A percentile compares a stretch with the other conserved stretches of the same genome.
Conservation (phyloP, 176 grass and related monocot species). For the Rhynchospora pubera region DNA sequence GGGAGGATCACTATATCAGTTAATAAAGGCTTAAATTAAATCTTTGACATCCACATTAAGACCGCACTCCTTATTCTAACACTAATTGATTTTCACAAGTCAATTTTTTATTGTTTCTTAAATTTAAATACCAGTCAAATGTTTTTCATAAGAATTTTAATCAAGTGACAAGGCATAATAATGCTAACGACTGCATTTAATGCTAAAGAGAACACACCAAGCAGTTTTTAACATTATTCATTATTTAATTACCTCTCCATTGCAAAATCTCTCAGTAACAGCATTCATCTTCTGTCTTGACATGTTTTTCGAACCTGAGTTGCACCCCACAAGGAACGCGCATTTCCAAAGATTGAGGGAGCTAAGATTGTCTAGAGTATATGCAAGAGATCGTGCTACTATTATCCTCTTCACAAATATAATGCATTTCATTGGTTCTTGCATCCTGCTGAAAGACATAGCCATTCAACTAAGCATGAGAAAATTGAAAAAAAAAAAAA, state of each 20-base stretch:
- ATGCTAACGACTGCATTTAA: neutral
- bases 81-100: neutral
- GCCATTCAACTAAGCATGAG: slow-evolving; percentile 16
- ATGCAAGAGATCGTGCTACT: slow-evolving; percentile 55
- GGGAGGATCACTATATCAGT: neutral
- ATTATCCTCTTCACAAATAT: slow-evolving; percentile 92
- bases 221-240: slow-evolving; percentile 13
- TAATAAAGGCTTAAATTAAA: neutral
- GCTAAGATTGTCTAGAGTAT: slow-evolving; percentile 56
- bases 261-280: slow-evolving; percentile 79
- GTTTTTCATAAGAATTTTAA: neutral
- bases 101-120: neutral
- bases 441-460: slow-evolving; percentile 47
- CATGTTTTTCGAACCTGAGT: slow-evolving; percentile 66
- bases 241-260: slow-evolving; percentile 54
- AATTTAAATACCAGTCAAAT: neutral
- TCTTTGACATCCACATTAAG: neutral
- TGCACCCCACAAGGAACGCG: slow-evolving; percentile 74
- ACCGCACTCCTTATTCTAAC: neutral
- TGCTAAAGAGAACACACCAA: slow-evolving; percentile 1
- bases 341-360: slow-evolving; percentile 82
- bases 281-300: slow-evolving; percentile 70
- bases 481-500: slow-evolving; percentile 27
- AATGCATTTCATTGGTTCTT: slow-evolving; percentile 80
- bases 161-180: neutral